Conservation (phyloP, 345 rosid genomes). For the Heritiera littoralis region DNA sequence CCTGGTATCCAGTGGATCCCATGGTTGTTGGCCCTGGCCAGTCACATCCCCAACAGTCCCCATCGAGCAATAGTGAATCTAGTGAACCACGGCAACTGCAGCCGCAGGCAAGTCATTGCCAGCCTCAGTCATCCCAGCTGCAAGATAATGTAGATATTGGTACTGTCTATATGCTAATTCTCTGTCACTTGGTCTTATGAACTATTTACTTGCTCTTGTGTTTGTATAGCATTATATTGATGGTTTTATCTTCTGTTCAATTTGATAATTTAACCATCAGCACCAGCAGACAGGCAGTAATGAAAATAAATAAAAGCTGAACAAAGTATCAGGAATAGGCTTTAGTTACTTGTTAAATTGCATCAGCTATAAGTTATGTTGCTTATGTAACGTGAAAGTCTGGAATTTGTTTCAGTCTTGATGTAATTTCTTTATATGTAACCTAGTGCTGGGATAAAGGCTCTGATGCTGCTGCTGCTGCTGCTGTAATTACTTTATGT, state of each 20-base stretch:
- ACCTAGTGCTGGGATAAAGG: no score
- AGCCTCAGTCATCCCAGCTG: slow-evolving; percentile 23
- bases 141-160: slow-evolving; percentile 24
- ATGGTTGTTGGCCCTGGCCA: slow-evolving; percentile 9
- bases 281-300: neutral
- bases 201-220: neutral
- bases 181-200: neutral
- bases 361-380: neutral
- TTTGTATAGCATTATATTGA: neutral
- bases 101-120: slow-evolving; percentile 17
- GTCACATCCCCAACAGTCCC: slow-evolving; percentile 5
- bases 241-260: slow-evolving; percentile 3
- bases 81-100: slow-evolving; percentile 22
- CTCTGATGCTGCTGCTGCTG: neutral
- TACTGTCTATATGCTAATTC: slow-evolving; percentile 18
- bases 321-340: neutral
- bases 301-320: neutral
- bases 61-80: slow-evolving; percentile 17
- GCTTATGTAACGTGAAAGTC: neutral
- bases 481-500: neutral
- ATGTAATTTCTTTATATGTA: neutral
- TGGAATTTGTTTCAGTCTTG: neutral
- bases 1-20: slow-evolving; percentile 24
- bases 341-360: slow-evolving; percentile 8
- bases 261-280: slow-evolving; percentile 2